phyloP scores from a whole-genome alignment of 805 yeast species.

The Candida anglica region DNA sequence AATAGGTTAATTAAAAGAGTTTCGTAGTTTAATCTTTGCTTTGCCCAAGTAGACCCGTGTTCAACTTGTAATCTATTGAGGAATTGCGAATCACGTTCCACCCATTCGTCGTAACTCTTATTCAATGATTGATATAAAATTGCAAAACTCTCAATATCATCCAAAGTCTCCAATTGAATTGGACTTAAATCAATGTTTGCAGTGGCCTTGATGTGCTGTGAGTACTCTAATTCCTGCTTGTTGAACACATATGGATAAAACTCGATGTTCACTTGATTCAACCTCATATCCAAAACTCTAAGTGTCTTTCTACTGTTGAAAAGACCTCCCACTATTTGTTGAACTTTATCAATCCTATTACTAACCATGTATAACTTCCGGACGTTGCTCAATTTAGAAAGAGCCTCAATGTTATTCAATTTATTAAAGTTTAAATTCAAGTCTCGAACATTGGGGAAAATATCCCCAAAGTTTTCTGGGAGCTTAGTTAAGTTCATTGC shows the following conservation, averaged over 20 bases:
- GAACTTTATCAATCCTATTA: conserved; percentile 37
- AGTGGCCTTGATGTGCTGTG: conserved; percentile 8
- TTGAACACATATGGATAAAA: conserved; percentile 53
- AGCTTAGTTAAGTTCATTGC: conserved; percentile 41
- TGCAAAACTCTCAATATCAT: conserved; percentile 50
- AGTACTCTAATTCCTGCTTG: conserved; percentile 34
- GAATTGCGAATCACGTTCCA: conserved; percentile 30
- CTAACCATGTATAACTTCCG: conserved; percentile 41
- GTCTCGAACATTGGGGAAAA: conserved; percentile 45
- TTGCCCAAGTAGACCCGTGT: conserved; percentile 9
- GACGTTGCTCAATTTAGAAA: conserved; percentile 31
- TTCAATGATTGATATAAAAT: conserved; percentile 42
- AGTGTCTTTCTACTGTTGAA: conserved; percentile 23
- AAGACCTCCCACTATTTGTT: conserved; percentile 26
- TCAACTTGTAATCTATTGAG: conserved; percentile 15
- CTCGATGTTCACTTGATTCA: conserved; percentile 44
- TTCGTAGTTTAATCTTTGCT: conserved; percentile 29
- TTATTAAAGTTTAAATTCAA: conserved; percentile 50
- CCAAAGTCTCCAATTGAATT: conserved; percentile 42
- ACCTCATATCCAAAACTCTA: conserved; percentile 42
- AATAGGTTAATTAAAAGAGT: conserved; percentile 32
- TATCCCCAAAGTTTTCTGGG: conserved; percentile 31
- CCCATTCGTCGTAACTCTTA: conserved; percentile 35
- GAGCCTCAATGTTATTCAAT: conserved; percentile 28
- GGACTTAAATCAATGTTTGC: conserved; percentile 20